phyloP scores from a whole-genome alignment of 1,284 basidiomycete genomes.

The Fomitopsis pinicola region DNA sequence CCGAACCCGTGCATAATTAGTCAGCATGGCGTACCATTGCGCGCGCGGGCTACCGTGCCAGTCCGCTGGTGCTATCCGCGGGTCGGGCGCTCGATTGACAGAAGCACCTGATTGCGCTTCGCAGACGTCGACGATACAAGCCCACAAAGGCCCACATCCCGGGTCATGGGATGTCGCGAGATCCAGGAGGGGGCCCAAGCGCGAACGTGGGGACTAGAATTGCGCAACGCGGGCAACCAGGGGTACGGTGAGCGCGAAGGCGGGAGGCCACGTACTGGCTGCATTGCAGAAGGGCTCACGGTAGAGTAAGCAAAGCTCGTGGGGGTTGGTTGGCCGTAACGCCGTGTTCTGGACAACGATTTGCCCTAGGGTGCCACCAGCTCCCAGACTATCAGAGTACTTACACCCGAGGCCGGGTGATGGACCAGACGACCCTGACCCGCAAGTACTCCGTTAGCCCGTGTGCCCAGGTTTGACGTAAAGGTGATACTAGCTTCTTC shows the following conservation, averaged over 20 bases:
- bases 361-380: background rate
- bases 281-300: background rate
- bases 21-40: too few relatives aligned
- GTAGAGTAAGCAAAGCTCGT: background rate
- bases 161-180: background rate
- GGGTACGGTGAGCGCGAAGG: background rate
- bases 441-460: background rate
- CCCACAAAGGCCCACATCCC: background rate
- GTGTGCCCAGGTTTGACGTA: background rate
- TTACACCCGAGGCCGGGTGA: background rate
- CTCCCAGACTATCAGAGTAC: background rate
- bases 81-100: background rate
- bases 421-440: background rate
- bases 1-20: background rate
- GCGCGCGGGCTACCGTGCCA: background rate
- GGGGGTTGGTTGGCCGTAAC: background rate
- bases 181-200: background rate
- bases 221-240: background rate
- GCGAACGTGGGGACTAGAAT: background rate
- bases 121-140: background rate
- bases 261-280: too few relatives aligned
- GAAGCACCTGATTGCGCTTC: background rate
- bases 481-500: background rate
- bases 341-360: background rate
- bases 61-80: background rate